These are phyloP conservation scores for Colletotrichum sp. DNA, from an alignment of 2,329 filamentous ascomycete genomes.

Conservation along the genomic window DNA sequence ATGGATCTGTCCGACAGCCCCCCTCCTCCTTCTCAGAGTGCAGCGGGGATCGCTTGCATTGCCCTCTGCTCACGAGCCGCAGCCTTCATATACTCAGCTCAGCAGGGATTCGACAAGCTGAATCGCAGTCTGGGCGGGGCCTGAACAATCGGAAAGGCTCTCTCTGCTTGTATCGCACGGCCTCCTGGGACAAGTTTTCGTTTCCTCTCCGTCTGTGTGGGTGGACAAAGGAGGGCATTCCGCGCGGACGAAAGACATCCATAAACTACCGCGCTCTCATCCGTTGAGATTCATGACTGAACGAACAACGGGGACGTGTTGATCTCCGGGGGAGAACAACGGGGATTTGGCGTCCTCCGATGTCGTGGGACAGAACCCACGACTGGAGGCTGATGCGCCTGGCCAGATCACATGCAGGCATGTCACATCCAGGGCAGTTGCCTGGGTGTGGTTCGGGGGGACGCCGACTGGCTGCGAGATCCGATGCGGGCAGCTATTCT, in stretches of 20 bases:
- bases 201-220: slow-evolving; percentile 69
- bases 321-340: slow-evolving; percentile 30
- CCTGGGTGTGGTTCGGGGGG: slow-evolving; percentile 47
- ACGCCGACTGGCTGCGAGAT: slow-evolving; percentile 31
- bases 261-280: slow-evolving; percentile 83
- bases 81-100: slow-evolving; percentile 26
- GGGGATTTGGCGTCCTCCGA: slow-evolving; percentile 54
- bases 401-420: slow-evolving; percentile 53
- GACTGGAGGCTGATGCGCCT: slow-evolving; percentile 61
- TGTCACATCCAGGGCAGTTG: slow-evolving; percentile 49
- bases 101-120: slow-evolving; percentile 32
- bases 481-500: slow-evolving; percentile 11
- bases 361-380: slow-evolving; percentile 46
- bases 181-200: slow-evolving; percentile 95
- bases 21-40: neutral
- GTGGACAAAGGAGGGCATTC: slow-evolving; percentile 64
- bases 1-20: slow-evolving; percentile 2
- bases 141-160: slow-evolving; percentile 43
- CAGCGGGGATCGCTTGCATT: neutral
- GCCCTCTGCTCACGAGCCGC: slow-evolving; percentile 11
- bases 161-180: slow-evolving; percentile 84
- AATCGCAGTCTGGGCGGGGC: slow-evolving; percentile 17
- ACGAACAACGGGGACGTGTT: slow-evolving; percentile 49
- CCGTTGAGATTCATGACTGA: slow-evolving; percentile 44
- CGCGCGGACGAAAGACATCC: slow-evolving; percentile 93